Evolutionary conservation across 768 basidiomycete genomes (phyloP).

Genomic region (Rhodotorula kratochvilovae): DNA sequence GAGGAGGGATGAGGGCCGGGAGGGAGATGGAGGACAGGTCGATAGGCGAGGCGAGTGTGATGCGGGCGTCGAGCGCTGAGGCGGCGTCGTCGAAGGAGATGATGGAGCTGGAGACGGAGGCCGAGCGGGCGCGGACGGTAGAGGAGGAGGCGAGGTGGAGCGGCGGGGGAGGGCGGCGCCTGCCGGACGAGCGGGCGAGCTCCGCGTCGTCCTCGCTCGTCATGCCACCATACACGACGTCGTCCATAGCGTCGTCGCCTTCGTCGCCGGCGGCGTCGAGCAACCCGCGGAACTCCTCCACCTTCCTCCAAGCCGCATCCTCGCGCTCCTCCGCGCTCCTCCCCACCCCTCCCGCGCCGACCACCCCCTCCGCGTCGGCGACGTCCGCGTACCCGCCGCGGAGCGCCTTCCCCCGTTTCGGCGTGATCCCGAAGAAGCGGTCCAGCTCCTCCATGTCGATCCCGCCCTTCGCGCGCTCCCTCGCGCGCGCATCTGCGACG

Average conservation of each 20-base stretch:
- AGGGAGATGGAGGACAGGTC: neutral
- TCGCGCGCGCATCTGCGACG: neutral
- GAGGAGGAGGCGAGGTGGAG: neutral
- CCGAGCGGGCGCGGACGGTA: neutral
- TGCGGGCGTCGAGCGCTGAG: neutral
- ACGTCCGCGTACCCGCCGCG: neutral
- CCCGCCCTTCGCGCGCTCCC: neutral
- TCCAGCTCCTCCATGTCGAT: slow-evolving; percentile 14
- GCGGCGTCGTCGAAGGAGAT: neutral
- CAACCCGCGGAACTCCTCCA: neutral
- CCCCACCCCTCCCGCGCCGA: neutral
- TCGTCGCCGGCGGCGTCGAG: neutral
- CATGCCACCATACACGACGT: rapidly evolving
- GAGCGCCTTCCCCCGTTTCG: neutral
- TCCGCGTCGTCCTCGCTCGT: neutral
- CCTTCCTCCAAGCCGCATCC: neutral
- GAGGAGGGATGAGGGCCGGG: neutral
- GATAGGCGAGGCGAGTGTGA: neutral
- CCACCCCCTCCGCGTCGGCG: neutral
- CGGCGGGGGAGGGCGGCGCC: neutral
- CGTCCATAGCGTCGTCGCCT: neutral
- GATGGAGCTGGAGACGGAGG: neutral
- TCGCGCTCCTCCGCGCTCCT: neutral
- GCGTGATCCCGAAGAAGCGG: slow-evolving; percentile 12
- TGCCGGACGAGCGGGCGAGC: neutral